Percentiles rank a stretch among this genome's conserved stretches.
These are phyloP conservation scores for Spatholobus suberectus DNA, from an alignment of 306 rosid species.

Conservation along the genomic window DNA sequence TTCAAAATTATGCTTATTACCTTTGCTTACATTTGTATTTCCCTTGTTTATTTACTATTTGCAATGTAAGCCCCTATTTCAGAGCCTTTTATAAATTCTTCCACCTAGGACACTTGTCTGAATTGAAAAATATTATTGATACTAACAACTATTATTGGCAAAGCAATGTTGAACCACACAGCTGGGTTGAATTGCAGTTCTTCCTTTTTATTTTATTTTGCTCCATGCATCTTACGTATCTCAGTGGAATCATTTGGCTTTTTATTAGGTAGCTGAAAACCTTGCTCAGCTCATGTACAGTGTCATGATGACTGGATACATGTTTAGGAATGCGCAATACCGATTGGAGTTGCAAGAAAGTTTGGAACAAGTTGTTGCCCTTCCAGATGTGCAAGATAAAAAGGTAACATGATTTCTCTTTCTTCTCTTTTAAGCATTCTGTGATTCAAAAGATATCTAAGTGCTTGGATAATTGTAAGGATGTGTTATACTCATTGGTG, in stretches of 20 bases:
- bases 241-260: constrained; percentile 40
- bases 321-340: constrained; percentile 94
- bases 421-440: constrained; percentile 29
- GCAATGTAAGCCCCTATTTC: background rate
- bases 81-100: background rate
- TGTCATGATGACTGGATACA: constrained; percentile 97
- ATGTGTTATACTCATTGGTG: background rate
- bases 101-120: background rate
- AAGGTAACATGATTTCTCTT: constrained; percentile 57
- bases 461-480: constrained; percentile 8
- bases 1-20: constrained; percentile 7
- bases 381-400: constrained; percentile 77
- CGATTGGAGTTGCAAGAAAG: constrained; percentile 95
- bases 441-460: constrained; percentile 1
- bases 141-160: constrained; percentile 11
- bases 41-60: background rate
- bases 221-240: constrained; percentile 23
- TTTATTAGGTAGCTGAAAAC: constrained; percentile 91
- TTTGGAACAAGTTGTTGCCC: constrained; percentile 93
- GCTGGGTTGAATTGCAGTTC: constrained; percentile 3
- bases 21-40: background rate
- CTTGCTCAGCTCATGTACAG: constrained; percentile 99
- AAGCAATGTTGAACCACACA: constrained; percentile 12
- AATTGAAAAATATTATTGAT: background rate
- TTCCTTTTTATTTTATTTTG: constrained; percentile 26